Conservation (phyloP, 139 green algal genomes). For the Picochlorum sp. region DNA sequence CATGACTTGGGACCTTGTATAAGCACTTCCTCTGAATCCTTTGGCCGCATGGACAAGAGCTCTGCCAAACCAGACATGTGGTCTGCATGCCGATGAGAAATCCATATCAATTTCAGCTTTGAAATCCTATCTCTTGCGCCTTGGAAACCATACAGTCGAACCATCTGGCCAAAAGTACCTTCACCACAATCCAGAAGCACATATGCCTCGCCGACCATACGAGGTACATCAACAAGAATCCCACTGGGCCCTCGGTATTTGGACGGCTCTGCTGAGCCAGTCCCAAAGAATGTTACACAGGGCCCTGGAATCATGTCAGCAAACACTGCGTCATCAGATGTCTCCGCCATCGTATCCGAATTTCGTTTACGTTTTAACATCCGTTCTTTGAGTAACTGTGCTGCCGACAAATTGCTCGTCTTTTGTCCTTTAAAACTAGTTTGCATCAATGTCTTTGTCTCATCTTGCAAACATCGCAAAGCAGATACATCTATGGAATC, state of each 20-base stretch:
- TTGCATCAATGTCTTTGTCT: too few relatives aligned
- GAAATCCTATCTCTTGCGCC: slow-evolving; percentile 12
- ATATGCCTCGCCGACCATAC: slow-evolving; percentile 5
- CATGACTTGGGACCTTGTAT: slow-evolving; percentile 44
- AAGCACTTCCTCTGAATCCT: slow-evolving; percentile 23
- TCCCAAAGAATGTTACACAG: slow-evolving; percentile 67
- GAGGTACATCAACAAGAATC: slow-evolving; percentile 33
- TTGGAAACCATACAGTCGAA: slow-evolving; percentile 3
- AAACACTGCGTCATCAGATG: not conserved
- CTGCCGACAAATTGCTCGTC: too few relatives aligned
- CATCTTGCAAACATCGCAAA: too few relatives aligned
- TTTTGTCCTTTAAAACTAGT: too few relatives aligned
- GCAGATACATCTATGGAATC: too few relatives aligned
- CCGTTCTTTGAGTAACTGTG: too few relatives aligned
- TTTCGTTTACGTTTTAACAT: not conserved
- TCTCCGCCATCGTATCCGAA: not conserved
- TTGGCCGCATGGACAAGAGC: slow-evolving; percentile 32
- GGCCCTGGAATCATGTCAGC: not conserved
- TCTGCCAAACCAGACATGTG: slow-evolving; percentile 32
- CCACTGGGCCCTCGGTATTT: slow-evolving; percentile 61
- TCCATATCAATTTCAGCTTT: slow-evolving; percentile 53
- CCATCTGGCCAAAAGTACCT: slow-evolving; percentile 47
- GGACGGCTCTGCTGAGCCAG: slow-evolving; percentile 71
- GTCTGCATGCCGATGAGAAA: slow-evolving; percentile 75
- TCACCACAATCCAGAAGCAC: slow-evolving; percentile 76